Evolutionary conservation across 257 asterid genomes (phyloP).

Genomic region (Primulina eburnea): DNA sequence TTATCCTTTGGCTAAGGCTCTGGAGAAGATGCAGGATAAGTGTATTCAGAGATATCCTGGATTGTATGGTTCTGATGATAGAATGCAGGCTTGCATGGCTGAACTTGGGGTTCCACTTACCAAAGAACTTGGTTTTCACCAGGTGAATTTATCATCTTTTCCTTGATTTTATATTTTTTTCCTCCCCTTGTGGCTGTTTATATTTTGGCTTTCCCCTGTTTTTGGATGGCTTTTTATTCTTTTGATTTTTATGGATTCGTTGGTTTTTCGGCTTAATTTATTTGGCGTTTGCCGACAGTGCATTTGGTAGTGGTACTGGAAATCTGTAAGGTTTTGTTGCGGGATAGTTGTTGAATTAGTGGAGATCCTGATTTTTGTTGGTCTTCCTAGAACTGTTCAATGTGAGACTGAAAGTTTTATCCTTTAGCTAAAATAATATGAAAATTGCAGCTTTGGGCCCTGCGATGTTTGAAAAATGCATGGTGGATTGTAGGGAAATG

Average conservation of each 20-base stretch:
- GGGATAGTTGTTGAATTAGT: neutral
- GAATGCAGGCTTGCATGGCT: slow-evolving; percentile 81
- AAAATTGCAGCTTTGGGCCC: neutral
- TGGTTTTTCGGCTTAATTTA: neutral
- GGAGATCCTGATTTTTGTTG: neutral
- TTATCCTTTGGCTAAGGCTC: slow-evolving; percentile 58
- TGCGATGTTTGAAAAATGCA: neutral
- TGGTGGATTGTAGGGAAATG: slow-evolving; percentile 7
- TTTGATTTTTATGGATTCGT: slow-evolving; percentile 1
- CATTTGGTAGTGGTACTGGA: slow-evolving; percentile 18
- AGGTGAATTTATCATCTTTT: slow-evolving; percentile 36
- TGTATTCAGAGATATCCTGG: slow-evolving; percentile 70
- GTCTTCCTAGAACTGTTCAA: neutral
- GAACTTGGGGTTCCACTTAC: slow-evolving; percentile 79
- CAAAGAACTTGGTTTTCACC: slow-evolving; percentile 72
- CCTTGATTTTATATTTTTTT: neutral
- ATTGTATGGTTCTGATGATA: slow-evolving; percentile 64
- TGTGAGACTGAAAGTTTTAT: neutral
- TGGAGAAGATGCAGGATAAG: slow-evolving; percentile 60
- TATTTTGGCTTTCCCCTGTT: slow-evolving; percentile 3
- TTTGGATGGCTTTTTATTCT: neutral
- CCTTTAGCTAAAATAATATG: slow-evolving; percentile 6
- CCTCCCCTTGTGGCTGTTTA: neutral
- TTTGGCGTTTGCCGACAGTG: slow-evolving; percentile 23
- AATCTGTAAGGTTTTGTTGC: slow-evolving; percentile 4